phyloP scores from a whole-genome alignment of 805 yeast genomes.

The Candida ovalis region DNA sequence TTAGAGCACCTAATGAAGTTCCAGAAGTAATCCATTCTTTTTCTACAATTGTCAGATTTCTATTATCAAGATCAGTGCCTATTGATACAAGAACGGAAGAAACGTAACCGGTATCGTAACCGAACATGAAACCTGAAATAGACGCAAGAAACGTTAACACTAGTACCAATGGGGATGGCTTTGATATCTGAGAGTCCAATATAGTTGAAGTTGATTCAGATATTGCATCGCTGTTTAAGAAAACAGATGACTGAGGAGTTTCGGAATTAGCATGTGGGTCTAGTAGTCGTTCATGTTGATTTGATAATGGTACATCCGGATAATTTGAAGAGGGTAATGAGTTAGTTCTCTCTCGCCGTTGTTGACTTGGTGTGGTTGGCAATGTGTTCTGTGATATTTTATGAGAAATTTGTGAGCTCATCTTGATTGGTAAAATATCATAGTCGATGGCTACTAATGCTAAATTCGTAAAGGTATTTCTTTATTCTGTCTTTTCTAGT shows the following conservation, averaged over 20 bases:
- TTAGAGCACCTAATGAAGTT: conserved; percentile 87
- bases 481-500: no score
- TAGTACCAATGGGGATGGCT: conserved; percentile 40
- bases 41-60: conserved; percentile 37
- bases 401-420: background rate
- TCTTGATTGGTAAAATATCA: background rate
- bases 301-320: background rate
- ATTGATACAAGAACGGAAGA: conserved; percentile 52
- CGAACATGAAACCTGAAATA: conserved; percentile 57
- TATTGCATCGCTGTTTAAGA: background rate
- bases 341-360: background rate
- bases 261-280: background rate
- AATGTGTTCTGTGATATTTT: background rate
- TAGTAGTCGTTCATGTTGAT: background rate
- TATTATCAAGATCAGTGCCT: conserved; percentile 41
- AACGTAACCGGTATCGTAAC: conserved; percentile 60
- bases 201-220: background rate
- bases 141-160: conserved; percentile 48
- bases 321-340: background rate
- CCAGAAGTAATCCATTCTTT: conserved; percentile 80
- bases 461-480: background rate
- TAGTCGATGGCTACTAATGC: background rate
- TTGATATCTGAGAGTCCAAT: conserved; percentile 5
- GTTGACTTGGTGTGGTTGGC: background rate
- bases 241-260: background rate